phyloP scores from a whole-genome alignment of 2,329 filamentous ascomycete genomes.

The Thermoascus crustaceus region DNA sequence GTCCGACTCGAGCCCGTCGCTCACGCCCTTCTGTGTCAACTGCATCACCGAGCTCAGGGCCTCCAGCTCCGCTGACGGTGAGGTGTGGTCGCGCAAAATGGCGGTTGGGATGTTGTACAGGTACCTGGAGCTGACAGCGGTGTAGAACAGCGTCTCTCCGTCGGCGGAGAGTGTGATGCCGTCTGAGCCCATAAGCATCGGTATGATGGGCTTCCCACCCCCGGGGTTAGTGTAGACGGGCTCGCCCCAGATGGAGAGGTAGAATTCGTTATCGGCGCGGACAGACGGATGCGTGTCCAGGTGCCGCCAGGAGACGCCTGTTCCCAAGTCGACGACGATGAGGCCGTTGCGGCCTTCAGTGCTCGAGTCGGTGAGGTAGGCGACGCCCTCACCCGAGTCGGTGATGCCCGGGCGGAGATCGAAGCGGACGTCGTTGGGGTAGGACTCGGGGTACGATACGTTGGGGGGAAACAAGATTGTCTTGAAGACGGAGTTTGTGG shows the following conservation, averaged over 20 bases:
- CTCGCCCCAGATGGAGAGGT: slow-evolving; percentile 43
- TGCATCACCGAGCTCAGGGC: slow-evolving; percentile 37
- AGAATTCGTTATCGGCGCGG: slow-evolving; percentile 37
- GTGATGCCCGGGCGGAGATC: slow-evolving; percentile 40
- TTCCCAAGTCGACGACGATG: slow-evolving; percentile 43
- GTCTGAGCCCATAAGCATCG: slow-evolving; percentile 40
- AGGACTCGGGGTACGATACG: slow-evolving; percentile 42
- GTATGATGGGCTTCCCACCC: slow-evolving; percentile 27
- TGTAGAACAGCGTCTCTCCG: slow-evolving; percentile 41
- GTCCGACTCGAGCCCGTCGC: slow-evolving; percentile 47
- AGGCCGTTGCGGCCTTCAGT: slow-evolving; percentile 43
- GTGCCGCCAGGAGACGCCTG: slow-evolving; percentile 43
- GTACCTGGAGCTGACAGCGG: slow-evolving; percentile 36
- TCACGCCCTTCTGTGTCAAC: slow-evolving; percentile 42
- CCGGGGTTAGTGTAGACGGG: slow-evolving; percentile 37
- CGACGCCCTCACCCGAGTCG: slow-evolving; percentile 37
- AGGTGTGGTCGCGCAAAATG: slow-evolving; percentile 30
- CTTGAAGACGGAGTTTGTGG: slow-evolving; percentile 38
- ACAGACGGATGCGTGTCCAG: slow-evolving; percentile 37
- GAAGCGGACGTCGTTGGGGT: slow-evolving; percentile 49
- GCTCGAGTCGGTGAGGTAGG: slow-evolving; percentile 47
- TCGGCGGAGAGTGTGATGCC: slow-evolving; percentile 45
- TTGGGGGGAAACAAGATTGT: slow-evolving; percentile 44
- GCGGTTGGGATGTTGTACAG: slow-evolving; percentile 41
- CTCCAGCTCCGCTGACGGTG: slow-evolving; percentile 33